Conservation (phyloP, 1,284 basidiomycete species). For the Malassezia sympodialis region DNA sequence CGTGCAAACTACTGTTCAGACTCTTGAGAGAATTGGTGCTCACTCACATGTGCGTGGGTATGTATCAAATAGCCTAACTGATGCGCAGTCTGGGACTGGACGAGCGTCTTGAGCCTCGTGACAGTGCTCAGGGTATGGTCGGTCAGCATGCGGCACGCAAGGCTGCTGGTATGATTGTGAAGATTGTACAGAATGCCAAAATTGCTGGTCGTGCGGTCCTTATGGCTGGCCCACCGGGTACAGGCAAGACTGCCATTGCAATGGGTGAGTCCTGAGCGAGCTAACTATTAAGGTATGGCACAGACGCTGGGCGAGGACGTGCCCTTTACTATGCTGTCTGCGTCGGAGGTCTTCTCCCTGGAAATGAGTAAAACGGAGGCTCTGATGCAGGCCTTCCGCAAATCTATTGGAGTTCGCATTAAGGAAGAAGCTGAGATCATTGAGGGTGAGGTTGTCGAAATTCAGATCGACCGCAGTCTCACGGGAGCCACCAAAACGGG, state of each 20-base stretch:
- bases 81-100: conserved; percentile 76
- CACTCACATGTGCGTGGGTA: conserved; percentile 42
- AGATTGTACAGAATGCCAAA: conserved; percentile 90
- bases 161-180: conserved; percentile 91
- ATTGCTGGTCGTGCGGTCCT: conserved; percentile 91
- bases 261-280: conserved; percentile 50
- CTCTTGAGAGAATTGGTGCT: conserved; percentile 42
- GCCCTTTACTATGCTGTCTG: conserved; percentile 93
- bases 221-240: conserved; percentile 89
- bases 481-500: conserved; percentile 97
- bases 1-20: conserved; percentile 30
- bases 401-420: conserved; percentile 91
- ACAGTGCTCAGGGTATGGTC: conserved; percentile 83
- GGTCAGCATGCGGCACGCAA: conserved; percentile 89
- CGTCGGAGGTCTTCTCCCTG: conserved; percentile 91
- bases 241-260: conserved; percentile 94
- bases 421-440: conserved; percentile 96
- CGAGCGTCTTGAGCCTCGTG: conserved; percentile 73
- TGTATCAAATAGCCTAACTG: neutral
- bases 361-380: conserved; percentile 96
- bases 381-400: conserved; percentile 85
- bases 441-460: conserved; percentile 95
- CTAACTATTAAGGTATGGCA: conserved; percentile 63
- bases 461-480: conserved; percentile 91
- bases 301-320: conserved; percentile 86